phyloP scores from a whole-genome alignment of 805 yeast genomes.

The Ogataea methanolica region DNA sequence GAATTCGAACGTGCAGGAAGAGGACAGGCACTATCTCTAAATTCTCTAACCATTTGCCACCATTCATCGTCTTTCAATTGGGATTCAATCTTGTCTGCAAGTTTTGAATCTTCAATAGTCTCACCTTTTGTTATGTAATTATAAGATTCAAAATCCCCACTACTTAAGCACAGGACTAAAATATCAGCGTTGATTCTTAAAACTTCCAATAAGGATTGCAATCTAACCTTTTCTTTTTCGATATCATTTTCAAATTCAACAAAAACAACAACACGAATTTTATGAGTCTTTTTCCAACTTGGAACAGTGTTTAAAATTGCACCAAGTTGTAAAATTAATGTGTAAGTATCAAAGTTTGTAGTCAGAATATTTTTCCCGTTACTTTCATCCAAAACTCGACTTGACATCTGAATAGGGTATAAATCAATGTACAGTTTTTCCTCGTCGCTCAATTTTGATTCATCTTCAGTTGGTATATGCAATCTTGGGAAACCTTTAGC shows the following conservation, averaged over 20 bases:
- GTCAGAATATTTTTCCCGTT: slow-evolving; percentile 67
- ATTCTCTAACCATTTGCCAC: slow-evolving; percentile 72
- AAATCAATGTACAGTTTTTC: slow-evolving; percentile 67
- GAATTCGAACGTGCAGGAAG: neutral
- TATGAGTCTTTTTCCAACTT: slow-evolving; percentile 79
- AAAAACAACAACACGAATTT: slow-evolving; percentile 78
- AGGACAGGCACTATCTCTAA: slow-evolving; percentile 35
- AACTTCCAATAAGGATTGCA: slow-evolving; percentile 60
- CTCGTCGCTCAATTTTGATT: slow-evolving; percentile 24
- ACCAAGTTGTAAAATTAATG: slow-evolving; percentile 88
- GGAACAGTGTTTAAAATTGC: slow-evolving; percentile 92
- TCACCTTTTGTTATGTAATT: slow-evolving; percentile 74
- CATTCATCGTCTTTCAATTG: slow-evolving; percentile 64
- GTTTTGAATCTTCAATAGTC: slow-evolving; percentile 27
- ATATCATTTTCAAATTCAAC: slow-evolving; percentile 75
- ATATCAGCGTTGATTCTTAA: slow-evolving; percentile 81
- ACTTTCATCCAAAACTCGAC: slow-evolving; percentile 60
- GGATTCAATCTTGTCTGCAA: slow-evolving; percentile 43
- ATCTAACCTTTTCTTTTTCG: slow-evolving; percentile 60
- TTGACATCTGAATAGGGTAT: slow-evolving; percentile 97
- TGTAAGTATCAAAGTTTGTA: slow-evolving; percentile 93
- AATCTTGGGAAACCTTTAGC: slow-evolving; percentile 80
- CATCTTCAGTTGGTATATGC: slow-evolving; percentile 52
- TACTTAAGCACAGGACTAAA: slow-evolving; percentile 65
- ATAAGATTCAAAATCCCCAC: slow-evolving; percentile 54